Evolutionary conservation across 108 stramenopile genomes (phyloP).

Genomic region (Seminavis robusta): DNA sequence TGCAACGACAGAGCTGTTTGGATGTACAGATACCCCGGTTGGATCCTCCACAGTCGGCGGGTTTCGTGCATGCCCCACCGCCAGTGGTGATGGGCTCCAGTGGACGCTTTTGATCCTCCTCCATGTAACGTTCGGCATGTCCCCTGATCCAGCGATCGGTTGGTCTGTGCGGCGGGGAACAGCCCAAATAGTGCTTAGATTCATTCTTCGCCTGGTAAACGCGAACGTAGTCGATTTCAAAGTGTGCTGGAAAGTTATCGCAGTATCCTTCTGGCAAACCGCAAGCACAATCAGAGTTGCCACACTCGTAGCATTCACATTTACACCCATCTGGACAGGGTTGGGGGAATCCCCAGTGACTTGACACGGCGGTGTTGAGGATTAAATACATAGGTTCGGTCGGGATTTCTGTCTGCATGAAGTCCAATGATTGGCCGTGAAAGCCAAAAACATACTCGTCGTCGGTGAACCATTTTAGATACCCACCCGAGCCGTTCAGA

Average conservation of each 20-base stretch:
- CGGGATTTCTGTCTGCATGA: constrained; percentile 79
- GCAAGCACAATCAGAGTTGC: constrained; percentile 81
- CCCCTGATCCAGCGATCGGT: constrained; percentile 84
- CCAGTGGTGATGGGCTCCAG: constrained; percentile 55
- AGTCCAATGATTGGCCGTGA: constrained; percentile 41
- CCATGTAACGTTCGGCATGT: constrained; percentile 77
- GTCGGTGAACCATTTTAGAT: constrained; percentile 80
- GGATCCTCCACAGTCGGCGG: constrained; percentile 56
- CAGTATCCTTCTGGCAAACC: constrained; percentile 85
- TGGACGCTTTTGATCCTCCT: constrained; percentile 55
- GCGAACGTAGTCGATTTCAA: constrained; percentile 86
- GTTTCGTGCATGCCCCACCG: constrained; percentile 47
- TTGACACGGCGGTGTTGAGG: constrained; percentile 84
- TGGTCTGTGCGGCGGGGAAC: constrained; percentile 76
- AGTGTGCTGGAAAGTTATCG: constrained; percentile 82
- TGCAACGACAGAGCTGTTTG: constrained; percentile 50
- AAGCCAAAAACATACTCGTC: constrained; percentile 65
- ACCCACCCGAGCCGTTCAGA: constrained; percentile 60
- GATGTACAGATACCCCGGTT: constrained; percentile 41
- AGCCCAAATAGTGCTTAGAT: constrained; percentile 69
- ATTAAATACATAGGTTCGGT: constrained; percentile 89
- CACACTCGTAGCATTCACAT: constrained; percentile 82
- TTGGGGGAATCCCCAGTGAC: constrained; percentile 81
- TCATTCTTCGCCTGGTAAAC: constrained; percentile 83
- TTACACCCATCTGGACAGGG: constrained; percentile 79